Conservation (phyloP, 2,329 filamentous ascomycete species). For the Chrysoporthe cubensis region DNA sequence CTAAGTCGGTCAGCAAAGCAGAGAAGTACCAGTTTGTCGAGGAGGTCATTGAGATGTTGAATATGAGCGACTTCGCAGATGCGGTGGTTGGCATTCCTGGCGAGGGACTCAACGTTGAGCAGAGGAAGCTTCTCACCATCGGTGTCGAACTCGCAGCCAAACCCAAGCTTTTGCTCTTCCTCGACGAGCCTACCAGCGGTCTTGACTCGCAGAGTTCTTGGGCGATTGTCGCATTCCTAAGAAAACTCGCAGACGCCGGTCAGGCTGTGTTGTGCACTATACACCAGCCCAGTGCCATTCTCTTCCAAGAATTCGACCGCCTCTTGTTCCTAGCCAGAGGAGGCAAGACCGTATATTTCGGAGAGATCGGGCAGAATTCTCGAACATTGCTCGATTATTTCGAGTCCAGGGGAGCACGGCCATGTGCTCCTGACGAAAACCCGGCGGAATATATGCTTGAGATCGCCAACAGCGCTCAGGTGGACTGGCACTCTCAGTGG, state of each 20-base stretch:
- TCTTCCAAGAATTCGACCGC: constrained; percentile 62
- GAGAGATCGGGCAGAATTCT: constrained; percentile 65
- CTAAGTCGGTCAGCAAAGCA: constrained; percentile 52
- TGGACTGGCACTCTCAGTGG: constrained; percentile 74
- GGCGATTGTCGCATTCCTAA: constrained; percentile 65
- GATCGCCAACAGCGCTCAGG: constrained; percentile 46
- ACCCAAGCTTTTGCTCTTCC: constrained; percentile 62
- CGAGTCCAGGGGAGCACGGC: constrained; percentile 63
- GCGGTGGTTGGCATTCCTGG: constrained; percentile 67
- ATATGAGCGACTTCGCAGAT: constrained; percentile 69
- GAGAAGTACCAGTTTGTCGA: constrained; percentile 68
- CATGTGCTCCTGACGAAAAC: constrained; percentile 66
- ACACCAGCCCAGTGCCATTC: constrained; percentile 57
- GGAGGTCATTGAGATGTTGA: constrained; percentile 66
- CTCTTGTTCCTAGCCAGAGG: constrained; percentile 67
- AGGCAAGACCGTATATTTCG: constrained; percentile 72
- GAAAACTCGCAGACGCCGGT: constrained; percentile 61
- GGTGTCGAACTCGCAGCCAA: constrained; percentile 63
- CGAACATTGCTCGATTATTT: constrained; percentile 65
- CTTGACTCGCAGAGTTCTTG: constrained; percentile 67
- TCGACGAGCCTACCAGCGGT: constrained; percentile 65
- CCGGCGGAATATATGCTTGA: constrained; percentile 78
- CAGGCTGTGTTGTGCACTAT: constrained; percentile 60
- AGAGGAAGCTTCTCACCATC: constrained; percentile 65
- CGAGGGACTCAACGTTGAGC: constrained; percentile 63